phyloP scores from a whole-genome alignment of 2,329 filamentous ascomycete species.

The Cladosporium sp. region DNA sequence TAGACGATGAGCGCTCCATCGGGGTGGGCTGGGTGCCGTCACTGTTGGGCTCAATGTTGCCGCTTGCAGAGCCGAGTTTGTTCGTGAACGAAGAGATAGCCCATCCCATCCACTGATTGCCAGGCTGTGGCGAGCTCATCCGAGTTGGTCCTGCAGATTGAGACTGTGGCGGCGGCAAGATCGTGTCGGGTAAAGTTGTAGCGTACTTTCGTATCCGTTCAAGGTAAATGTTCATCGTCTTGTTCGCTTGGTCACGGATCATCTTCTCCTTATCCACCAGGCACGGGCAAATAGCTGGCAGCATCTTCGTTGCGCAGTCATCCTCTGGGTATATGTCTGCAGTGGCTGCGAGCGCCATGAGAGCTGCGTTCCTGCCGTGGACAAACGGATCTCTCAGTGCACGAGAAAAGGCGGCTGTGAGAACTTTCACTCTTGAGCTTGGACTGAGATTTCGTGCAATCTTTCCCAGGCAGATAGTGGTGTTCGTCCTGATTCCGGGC shows the following conservation, averaged over 20 bases:
- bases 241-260: conserved; percentile 84
- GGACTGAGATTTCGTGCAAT: conserved; percentile 84
- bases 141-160: conserved; percentile 50
- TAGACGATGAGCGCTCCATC: conserved; percentile 42
- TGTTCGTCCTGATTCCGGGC: conserved; percentile 94
- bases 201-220: conserved; percentile 76
- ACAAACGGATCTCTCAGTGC: conserved; percentile 91
- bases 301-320: conserved; percentile 76
- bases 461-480: conserved; percentile 93
- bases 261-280: conserved; percentile 94
- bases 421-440: conserved; percentile 74
- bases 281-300: conserved; percentile 78
- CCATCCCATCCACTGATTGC: conserved; percentile 82
- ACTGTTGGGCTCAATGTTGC: conserved; percentile 68
- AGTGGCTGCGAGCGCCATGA: conserved; percentile 82
- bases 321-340: conserved; percentile 82
- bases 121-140: conserved; percentile 69
- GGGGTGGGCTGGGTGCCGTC: conserved; percentile 45
- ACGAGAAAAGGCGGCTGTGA: conserved; percentile 86
- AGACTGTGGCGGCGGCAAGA: conserved; percentile 60
- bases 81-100: conserved; percentile 98
- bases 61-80: conserved; percentile 76
- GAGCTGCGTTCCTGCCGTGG: conserved; percentile 82
- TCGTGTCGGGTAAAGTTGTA: conserved; percentile 72
- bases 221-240: conserved; percentile 82